Evolutionary conservation across 805 yeast genomes (phyloP), one percentile per base, ranked within the genome.

Genomic region (Isabelozyma heimii): DNA sequence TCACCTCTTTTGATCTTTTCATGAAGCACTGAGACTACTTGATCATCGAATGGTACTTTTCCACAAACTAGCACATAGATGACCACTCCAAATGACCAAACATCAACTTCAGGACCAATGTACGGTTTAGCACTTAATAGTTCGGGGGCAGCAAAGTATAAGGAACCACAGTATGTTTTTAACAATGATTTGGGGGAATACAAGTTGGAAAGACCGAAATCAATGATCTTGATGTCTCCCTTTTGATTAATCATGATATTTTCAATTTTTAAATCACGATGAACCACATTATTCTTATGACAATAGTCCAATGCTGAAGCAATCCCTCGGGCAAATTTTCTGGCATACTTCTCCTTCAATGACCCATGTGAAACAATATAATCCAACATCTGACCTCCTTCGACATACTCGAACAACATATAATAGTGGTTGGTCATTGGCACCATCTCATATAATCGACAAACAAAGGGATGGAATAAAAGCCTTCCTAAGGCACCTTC

Each of bases 91-190:
- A 91, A 92, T 2, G 97, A 89, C 99, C 99, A 94, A 15, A 94
- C 85, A 66, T 94, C 99, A 43, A 94, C 97, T 66, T 94, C 99
- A 0, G 99, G 99, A 0, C 99, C 99, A 37, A 81, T 76, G 61
- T 94, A 94, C 1, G 97, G 97, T 56, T 83, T 84, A 1, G 98
- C 99, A 50, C 89, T 87, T 47, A 94, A 75, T 56, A 94, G 76
- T 67, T 94, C 99, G 0, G 99, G 99, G 0, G 99, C 99, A 0
- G 99, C 99, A 79, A 94, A 94, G 66, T 94, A 94, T 45, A 94
- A 75, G 0, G 97, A 91, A 3, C 99, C 99, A 76, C 99, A 94
- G 63, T 89, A 94, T 1, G 99, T 94, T 62, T 88, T 89, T 62
- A 94, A 81, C 47, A 90, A 72, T 40, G 83, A 75, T 51, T 80